Evolutionary conservation across 306 rosid species (phyloP).

Genomic region (Lotus japonicus): DNA sequence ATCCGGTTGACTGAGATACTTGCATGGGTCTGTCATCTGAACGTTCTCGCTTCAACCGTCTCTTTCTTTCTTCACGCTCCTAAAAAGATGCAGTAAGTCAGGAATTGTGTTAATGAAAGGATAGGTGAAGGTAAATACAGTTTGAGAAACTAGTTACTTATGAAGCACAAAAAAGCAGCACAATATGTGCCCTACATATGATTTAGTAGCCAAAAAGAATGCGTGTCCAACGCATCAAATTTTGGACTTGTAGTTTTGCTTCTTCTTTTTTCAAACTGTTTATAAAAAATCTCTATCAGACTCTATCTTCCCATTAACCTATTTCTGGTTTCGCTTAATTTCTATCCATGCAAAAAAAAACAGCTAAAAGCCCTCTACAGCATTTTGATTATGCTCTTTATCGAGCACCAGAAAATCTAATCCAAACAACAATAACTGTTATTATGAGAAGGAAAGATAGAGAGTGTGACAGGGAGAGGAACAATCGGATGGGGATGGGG

Average conservation of each 20-base stretch:
- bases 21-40: constrained; percentile 69
- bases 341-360: background rate
- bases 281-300: background rate
- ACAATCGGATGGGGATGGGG: no score
- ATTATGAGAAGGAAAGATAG: background rate
- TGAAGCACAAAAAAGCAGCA: background rate
- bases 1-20: constrained; percentile 48
- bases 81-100: constrained; percentile 29
- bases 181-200: background rate
- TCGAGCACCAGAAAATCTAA: background rate
- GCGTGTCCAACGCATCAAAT: background rate
- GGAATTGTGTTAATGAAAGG: constrained; percentile 11
- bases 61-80: constrained; percentile 98
- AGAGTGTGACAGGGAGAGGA: background rate
- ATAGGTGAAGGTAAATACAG: background rate
- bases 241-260: background rate
- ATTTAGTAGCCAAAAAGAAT: background rate
- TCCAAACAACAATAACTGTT: background rate
- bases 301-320: background rate
- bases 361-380: background rate
- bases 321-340: background rate
- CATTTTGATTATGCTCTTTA: background rate
- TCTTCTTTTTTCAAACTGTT: background rate
- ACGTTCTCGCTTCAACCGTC: constrained; percentile 74
- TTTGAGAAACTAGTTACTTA: background rate